A percentile compares a stretch with the other conserved stretches of the same genome.
Conservation (phyloP, 2,329 filamentous ascomycete genomes). For the Neopestalotiopsis rosae region DNA sequence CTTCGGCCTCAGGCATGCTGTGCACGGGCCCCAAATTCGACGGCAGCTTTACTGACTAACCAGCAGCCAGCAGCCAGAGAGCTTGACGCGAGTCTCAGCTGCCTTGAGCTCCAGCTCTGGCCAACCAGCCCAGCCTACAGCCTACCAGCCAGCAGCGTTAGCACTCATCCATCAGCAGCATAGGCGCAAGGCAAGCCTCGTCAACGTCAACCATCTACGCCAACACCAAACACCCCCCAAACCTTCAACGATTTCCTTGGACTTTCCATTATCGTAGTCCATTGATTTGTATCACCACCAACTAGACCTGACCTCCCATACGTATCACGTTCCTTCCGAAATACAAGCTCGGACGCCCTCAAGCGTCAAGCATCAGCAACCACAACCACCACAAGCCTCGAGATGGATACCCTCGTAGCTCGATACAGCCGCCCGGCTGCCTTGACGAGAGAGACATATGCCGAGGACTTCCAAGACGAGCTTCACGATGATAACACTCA, state of each 20-base stretch:
- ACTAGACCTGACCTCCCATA: conserved; percentile 12
- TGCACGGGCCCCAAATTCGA: neutral
- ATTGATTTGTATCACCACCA: conserved; percentile 24
- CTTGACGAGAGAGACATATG: conserved; percentile 73
- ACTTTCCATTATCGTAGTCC: conserved; percentile 15
- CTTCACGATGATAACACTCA: conserved; percentile 72
- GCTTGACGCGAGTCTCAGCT: conserved; percentile 18
- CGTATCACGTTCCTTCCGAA: conserved; percentile 17
- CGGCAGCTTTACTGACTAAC: neutral
- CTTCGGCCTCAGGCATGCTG: neutral
- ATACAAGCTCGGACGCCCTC: neutral
- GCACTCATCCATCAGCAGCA: conserved; percentile 6
- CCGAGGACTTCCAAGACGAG: conserved; percentile 76
- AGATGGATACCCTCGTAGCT: conserved; percentile 92
- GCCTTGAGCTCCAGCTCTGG: conserved; percentile 15
- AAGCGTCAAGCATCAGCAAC: too few relatives aligned
- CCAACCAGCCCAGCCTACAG: neutral
- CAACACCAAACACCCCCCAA: neutral
- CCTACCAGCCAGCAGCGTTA: neutral
- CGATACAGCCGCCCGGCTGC: conserved; percentile 84
- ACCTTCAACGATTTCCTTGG: conserved; percentile 10
- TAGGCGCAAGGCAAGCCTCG: conserved; percentile 18
- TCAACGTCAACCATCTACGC: conserved; percentile 14
- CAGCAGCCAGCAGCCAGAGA: neutral
- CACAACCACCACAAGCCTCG: conserved; percentile 24